Conservation (phyloP, 176 grass and related monocot species). For the Carex kokanica region DNA sequence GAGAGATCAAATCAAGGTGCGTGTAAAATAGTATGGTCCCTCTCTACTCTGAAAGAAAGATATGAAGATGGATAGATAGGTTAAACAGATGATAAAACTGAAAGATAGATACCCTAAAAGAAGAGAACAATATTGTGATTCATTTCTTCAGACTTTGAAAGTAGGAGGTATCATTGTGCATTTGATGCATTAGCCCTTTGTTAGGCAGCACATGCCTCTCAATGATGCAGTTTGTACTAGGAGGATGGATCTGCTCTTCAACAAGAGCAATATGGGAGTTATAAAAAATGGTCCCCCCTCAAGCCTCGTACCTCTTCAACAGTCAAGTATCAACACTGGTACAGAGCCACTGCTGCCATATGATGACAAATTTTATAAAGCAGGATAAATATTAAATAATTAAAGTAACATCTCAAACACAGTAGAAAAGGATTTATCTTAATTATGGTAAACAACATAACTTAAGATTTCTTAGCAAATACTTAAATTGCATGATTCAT, state of each 20-base stretch:
- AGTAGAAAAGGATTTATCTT: neutral
- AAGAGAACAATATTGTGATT: slow-evolving; percentile 13
- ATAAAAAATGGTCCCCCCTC: slow-evolving; percentile 6
- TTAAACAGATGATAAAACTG: slow-evolving; percentile 1
- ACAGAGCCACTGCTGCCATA: neutral
- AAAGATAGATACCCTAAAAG: slow-evolving; percentile 9
- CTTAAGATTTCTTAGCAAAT: neutral
- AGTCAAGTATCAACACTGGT: neutral
- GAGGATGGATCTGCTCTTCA: slow-evolving; percentile 13
- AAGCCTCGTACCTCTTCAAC: neutral
- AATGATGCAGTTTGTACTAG: slow-evolving; percentile 29
- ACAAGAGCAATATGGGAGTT: slow-evolving; percentile 22
- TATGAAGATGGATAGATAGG: neutral
- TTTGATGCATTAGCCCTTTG: neutral
- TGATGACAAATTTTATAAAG: neutral
- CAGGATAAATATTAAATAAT: neutral
- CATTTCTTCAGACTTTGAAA: neutral
- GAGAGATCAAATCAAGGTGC: slow-evolving; percentile 4
- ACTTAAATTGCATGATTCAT: neutral
- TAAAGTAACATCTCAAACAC: neutral
- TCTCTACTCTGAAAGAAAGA: neutral
- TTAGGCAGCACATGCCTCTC: slow-evolving; percentile 20
- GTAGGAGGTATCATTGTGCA: slow-evolving; percentile 10
- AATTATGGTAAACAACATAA: neutral
- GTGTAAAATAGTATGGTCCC: slow-evolving; percentile 26